Evolutionary conservation across 306 rosid genomes (phyloP).

Genomic region (Vigna reflexopilosa): DNA sequence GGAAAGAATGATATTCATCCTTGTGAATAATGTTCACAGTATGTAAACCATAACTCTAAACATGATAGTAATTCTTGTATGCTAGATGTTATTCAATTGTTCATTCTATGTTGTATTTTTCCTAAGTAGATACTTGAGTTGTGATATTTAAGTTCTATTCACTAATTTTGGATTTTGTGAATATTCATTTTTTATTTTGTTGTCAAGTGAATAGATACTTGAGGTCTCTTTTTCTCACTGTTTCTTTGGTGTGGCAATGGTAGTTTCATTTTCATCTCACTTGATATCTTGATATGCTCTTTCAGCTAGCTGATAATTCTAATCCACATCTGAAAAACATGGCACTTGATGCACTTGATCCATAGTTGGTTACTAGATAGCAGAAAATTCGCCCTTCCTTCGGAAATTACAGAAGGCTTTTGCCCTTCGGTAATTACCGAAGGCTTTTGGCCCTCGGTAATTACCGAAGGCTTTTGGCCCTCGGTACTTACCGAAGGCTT

Average conservation of each 20-base stretch:
- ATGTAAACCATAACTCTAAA: conserved; percentile 51
- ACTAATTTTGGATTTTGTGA: conserved; percentile 6
- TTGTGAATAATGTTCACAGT: conserved; percentile 94
- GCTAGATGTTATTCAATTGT: conserved; percentile 37
- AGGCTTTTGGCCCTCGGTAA: no score
- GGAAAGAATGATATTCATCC: conserved; percentile 93
- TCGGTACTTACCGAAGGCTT: no score
- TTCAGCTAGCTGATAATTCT: conserved; percentile 90
- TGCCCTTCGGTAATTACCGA: no score
- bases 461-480: no score
- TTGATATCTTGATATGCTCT: conserved; percentile 44
- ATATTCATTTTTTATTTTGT: conserved; percentile 26
- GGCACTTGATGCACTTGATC: conserved; percentile 95
- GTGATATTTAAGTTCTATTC: conserved; percentile 37
- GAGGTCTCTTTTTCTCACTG: conserved; percentile 64
- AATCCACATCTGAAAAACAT: conserved; percentile 81
- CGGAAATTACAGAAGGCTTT: no score
- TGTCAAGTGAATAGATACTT: conserved; percentile 39
- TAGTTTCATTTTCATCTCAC: conserved; percentile 42
- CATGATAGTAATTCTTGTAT: conserved; percentile 31
- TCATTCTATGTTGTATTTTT: conserved; percentile 26
- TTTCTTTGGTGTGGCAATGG: conserved; percentile 31
- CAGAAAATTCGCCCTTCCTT: no score
- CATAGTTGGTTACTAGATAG: no score
- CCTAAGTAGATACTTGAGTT: no score